Evolutionary conservation across 768 basidiomycete genomes (phyloP).

Genomic region (Psilocybe tampanensis): DNA sequence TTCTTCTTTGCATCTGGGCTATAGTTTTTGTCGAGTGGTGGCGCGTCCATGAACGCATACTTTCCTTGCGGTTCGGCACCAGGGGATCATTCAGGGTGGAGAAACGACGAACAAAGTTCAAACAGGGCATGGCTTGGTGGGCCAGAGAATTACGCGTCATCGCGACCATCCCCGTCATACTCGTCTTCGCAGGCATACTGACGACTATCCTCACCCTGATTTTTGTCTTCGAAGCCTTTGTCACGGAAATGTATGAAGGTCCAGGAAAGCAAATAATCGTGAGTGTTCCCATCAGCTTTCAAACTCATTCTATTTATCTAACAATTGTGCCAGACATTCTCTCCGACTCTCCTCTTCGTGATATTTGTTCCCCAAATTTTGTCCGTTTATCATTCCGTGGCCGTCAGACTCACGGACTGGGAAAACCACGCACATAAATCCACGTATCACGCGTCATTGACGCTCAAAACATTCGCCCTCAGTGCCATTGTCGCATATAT

Average conservation of each 20-base stretch:
- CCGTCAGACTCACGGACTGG: slow-evolving; percentile 76
- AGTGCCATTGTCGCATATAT: slow-evolving; percentile 90
- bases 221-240: slow-evolving; percentile 89
- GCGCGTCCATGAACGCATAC: slow-evolving; percentile 81
- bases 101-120: slow-evolving; percentile 63
- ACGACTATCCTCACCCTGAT: slow-evolving; percentile 75
- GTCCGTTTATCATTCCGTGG: slow-evolving; percentile 68
- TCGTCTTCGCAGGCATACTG: slow-evolving; percentile 71
- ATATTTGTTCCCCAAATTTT: slow-evolving; percentile 81
- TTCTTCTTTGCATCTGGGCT: slow-evolving; percentile 80
- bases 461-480: slow-evolving; percentile 89
- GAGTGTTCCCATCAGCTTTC: slow-evolving; percentile 28
- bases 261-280: slow-evolving; percentile 81
- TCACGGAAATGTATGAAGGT: slow-evolving; percentile 86
- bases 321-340: slow-evolving; percentile 56
- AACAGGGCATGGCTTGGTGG: slow-evolving; percentile 70
- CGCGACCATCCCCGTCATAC: slow-evolving; percentile 71
- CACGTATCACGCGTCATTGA: slow-evolving; percentile 75
- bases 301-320: neutral
- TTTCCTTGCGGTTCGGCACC: slow-evolving; percentile 82
- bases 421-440: slow-evolving; percentile 90
- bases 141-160: slow-evolving; percentile 67
- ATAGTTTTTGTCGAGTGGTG: slow-evolving; percentile 90
- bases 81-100: slow-evolving; percentile 79
- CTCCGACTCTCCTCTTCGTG: slow-evolving; percentile 84